phyloP scores from a whole-genome alignment of 179 eudicot genomes.

The Gypsophila paniculata region DNA sequence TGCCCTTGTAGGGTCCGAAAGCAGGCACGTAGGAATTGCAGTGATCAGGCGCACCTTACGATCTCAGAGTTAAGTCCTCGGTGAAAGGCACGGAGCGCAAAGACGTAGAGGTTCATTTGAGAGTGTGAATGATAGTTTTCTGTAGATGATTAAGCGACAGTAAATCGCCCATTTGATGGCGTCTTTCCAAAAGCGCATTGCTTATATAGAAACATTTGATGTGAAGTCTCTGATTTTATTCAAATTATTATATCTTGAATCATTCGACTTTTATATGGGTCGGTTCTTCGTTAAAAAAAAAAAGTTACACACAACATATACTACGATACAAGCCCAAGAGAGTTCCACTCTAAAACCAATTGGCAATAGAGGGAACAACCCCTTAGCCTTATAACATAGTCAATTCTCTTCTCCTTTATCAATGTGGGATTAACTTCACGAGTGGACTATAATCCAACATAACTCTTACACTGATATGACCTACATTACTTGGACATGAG shows the following conservation, averaged over 20 bases:
- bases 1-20: background rate
- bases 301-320: no score
- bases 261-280: background rate
- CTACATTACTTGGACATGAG: no score
- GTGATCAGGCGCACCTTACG: background rate
- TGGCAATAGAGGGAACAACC: no score
- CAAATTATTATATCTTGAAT: no score
- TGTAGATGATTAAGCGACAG: background rate
- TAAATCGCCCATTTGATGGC: background rate
- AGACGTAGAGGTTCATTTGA: background rate
- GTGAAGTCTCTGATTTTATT: no score
- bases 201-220: background rate
- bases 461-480: no score
- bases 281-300: background rate
- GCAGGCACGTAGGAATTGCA: background rate
- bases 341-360: no score
- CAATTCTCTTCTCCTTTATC: no score
- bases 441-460: no score
- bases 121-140: background rate
- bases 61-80: constrained; percentile 16
- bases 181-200: background rate
- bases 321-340: no score
- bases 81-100: constrained; percentile 9
- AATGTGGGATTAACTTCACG: no score
- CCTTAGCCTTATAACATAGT: no score